Evolutionary conservation across 345 rosid genomes (phyloP).

Genomic region (Barbarea vulgaris): DNA sequence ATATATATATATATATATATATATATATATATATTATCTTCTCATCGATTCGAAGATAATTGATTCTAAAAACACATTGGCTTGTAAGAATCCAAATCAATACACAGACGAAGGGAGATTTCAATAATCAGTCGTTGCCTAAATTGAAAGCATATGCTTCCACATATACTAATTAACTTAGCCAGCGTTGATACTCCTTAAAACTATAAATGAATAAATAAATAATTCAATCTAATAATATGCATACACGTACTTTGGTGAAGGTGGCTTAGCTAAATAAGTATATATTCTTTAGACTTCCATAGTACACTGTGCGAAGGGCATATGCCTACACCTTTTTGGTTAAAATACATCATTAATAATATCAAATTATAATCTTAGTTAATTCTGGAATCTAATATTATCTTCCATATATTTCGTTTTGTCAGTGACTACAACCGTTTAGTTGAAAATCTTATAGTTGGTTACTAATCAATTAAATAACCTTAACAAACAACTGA

Average conservation of each 20-base stretch:
- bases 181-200: conserved; percentile 26
- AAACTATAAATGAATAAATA: conserved; percentile 9
- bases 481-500: neutral
- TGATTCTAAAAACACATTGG: conserved; percentile 27
- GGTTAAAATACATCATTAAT: conserved; percentile 1
- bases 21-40: conserved; percentile 31
- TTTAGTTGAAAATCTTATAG: neutral
- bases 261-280: conserved; percentile 25
- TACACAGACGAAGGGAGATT: conserved; percentile 18
- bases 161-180: conserved; percentile 36
- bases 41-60: conserved; percentile 27
- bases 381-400: neutral
- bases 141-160: conserved; percentile 38
- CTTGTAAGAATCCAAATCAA: conserved; percentile 36
- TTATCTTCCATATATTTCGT: neutral
- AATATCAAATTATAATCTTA: neutral
- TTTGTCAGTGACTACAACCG: neutral
- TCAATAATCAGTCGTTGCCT: conserved; percentile 28
- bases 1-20: too few relatives aligned
- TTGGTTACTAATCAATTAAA: conserved; percentile 1
- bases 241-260: conserved; percentile 23
- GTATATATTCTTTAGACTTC: conserved; percentile 27
- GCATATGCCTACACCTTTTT: conserved; percentile 14
- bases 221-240: neutral
- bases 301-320: neutral